Conservation (phyloP, 2,329 filamentous ascomycete species). For the Fusarium fujikuroi region DNA sequence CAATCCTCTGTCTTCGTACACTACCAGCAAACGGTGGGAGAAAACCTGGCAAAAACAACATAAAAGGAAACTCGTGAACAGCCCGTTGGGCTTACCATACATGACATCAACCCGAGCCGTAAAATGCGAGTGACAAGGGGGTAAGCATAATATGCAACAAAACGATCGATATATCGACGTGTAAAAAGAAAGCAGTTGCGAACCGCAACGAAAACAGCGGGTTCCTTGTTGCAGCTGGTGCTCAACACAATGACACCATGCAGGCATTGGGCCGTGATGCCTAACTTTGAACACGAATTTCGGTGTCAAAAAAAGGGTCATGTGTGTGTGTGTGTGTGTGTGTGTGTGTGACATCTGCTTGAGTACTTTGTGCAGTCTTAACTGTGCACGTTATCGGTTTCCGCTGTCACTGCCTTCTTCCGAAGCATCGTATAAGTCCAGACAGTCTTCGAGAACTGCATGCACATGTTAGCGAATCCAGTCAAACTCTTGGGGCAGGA, state of each 20-base stretch:
- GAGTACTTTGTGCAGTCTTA: not conserved
- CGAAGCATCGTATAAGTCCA: conserved; percentile 58
- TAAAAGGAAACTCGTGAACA: conserved; percentile 42
- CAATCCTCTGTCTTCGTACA: conserved; percentile 23
- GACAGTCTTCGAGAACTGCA: conserved; percentile 53
- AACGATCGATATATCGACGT: conserved; percentile 7
- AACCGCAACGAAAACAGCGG: conserved; percentile 1
- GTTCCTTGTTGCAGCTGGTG: not conserved
- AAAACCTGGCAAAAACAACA: conserved; percentile 17
- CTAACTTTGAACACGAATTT: conserved; percentile 13
- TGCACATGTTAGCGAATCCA: conserved; percentile 20
- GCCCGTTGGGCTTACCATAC: conserved; percentile 30
- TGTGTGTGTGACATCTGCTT: not conserved
- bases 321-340: not conserved
- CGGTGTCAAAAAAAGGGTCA: not conserved
- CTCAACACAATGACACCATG: conserved; percentile 12
- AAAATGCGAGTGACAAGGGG: conserved; percentile 7
- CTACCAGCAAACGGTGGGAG: conserved; percentile 26
- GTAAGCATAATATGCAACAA: conserved; percentile 25
- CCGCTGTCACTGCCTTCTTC: conserved; percentile 50
- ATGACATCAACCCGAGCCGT: conserved; percentile 25
- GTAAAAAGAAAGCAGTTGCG: conserved; percentile 11
- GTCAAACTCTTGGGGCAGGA: not conserved
- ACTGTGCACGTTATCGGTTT: conserved; percentile 31
- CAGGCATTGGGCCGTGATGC: conserved; percentile 15